Evolutionary conservation across 202 grass and related monocot genomes (phyloP).

Genomic region (Eragrostis tef): DNA sequence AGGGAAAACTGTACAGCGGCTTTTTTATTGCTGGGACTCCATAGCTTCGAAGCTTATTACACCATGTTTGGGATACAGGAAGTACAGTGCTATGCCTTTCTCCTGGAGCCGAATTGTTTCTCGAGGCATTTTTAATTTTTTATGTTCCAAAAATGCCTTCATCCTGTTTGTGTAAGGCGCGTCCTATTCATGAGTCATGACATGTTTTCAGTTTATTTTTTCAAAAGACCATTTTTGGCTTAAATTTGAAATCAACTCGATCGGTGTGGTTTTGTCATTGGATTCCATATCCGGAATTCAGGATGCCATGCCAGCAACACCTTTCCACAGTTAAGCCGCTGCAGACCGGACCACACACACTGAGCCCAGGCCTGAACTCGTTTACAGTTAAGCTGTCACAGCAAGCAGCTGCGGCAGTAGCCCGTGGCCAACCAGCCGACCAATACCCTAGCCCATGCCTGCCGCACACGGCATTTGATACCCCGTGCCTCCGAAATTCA

Average conservation of each 20-base stretch:
- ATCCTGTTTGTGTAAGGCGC: too few relatives aligned
- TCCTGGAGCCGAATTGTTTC: neutral
- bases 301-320: neutral
- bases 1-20: too few relatives aligned
- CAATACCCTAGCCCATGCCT: conserved; percentile 1
- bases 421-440: neutral
- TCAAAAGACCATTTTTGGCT: neutral
- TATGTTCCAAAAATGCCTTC: neutral
- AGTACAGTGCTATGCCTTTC: neutral
- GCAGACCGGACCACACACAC: too few relatives aligned
- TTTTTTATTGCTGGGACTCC: neutral
- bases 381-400: neutral
- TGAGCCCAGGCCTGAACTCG: neutral
- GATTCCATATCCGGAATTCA: neutral
- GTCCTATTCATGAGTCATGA: too few relatives aligned
- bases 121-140: neutral
- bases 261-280: neutral
- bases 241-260: neutral
- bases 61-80: neutral
- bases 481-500: neutral
- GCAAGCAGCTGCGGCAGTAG: neutral
- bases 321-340: neutral
- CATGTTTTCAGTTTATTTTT: too few relatives aligned
- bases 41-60: neutral
- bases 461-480: neutral